Base-by-base conservation (phyloP, 2,329 filamentous ascomycete genomes). In the Penicillium fuscoglaucum region DNA sequence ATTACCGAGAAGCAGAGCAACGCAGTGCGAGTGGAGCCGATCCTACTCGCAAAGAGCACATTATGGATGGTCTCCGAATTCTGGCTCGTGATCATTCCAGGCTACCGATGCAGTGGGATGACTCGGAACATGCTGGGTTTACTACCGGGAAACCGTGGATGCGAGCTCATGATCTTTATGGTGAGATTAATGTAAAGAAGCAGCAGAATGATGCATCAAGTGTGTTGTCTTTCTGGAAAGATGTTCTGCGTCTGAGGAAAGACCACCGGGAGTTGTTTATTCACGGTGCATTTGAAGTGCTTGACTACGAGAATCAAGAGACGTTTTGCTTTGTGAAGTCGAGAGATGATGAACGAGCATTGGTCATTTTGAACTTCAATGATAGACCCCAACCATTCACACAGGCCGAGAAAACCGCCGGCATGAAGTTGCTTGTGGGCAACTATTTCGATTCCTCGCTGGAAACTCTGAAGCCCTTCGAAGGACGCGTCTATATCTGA, bases 61-160 rank as follows among this genome's bases (percentile, higher is more conserved):
- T 66, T 31, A 66, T 66, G 65, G 52, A 63, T 13, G 63, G 61
- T 43, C 76, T 89, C 52, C 82, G 85, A 60, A 77, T 81, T 55
- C 80, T 88, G 43, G 85, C 84, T 1, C 62, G 65, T 7, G 65
- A 90, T 69, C 84, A 90, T 69, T 81, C 86, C 15, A 80, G 88
- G 17, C 82, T 85, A 7, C 88, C 88, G 0, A 85, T 91, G 76
- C 86, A 88, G 63, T 91, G 88, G 88, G 80, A 80, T 55, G 78
- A 72, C 1, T 74, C 74, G 0, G 69, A 77, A 0, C 79, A 87
- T 61, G 86, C 84, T 2, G 88, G 88, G 0, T 90, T 90, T 73
- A 87, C 84, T 4, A 74, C 76, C 53, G 66, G 76, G 0, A 74
- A 74, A 43, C 84, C 85, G 0, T 87, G 85, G 85, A 87, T 87